phyloP scores from a whole-genome alignment of 345 rosid genomes.

The Euphorbia tirucalli region DNA sequence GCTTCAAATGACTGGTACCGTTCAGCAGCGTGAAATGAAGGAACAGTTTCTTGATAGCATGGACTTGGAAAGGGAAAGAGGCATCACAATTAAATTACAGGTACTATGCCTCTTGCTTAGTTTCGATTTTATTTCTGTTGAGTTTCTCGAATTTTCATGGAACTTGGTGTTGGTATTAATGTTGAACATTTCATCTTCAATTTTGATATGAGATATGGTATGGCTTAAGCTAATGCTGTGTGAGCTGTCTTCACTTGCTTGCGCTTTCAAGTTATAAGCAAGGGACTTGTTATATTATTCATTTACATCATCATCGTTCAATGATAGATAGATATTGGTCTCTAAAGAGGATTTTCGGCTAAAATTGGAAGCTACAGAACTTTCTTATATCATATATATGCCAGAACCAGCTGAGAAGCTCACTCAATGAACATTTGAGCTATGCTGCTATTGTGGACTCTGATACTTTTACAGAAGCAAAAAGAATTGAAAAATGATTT shows the following conservation, averaged over 20 bases:
- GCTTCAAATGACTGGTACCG: conserved; percentile 93
- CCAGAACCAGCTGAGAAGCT: not conserved
- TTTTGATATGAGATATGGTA: not conserved
- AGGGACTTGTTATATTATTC: not conserved
- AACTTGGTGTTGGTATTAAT: not conserved
- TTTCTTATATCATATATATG: too few relatives aligned
- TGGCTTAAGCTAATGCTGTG: not conserved
- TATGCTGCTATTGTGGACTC: not conserved
- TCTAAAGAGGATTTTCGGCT: too few relatives aligned
- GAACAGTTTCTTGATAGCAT: conserved; percentile 96
- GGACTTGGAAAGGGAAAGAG: conserved; percentile 98
- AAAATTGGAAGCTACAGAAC: too few relatives aligned
- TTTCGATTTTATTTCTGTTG: not conserved
- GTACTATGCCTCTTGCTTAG: conserved; percentile 19
- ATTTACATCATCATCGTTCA: not conserved
- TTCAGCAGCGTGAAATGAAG: conserved; percentile 90
- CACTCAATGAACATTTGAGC: not conserved
- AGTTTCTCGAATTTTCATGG: not conserved
- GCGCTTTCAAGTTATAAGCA: not conserved
- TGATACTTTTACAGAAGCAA: too few relatives aligned
- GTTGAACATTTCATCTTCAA: not conserved
- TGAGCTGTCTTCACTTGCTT: not conserved
- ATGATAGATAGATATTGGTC: too few relatives aligned
- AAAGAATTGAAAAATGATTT: too few relatives aligned
- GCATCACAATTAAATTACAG: conserved; percentile 97